Percentiles rank a stretch among this genome's conserved stretches.
phyloP scores from a whole-genome alignment of 371 early-diverging fungal genomes.

The Synchytrium microbalum region DNA sequence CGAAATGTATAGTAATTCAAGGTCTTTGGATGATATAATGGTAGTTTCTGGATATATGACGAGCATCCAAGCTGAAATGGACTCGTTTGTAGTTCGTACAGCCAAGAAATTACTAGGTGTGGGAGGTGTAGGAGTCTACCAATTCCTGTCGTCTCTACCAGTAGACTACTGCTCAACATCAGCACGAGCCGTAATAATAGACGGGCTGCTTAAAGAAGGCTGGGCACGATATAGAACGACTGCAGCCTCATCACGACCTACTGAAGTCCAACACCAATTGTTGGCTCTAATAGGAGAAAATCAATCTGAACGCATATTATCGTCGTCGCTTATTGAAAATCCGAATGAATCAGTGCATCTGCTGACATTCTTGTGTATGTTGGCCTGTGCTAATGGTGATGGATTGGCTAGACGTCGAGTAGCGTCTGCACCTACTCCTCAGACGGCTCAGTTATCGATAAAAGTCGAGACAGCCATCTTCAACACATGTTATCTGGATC shows the following conservation, averaged over 20 bases:
- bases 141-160: slow-evolving; percentile 13
- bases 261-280: slow-evolving; percentile 2
- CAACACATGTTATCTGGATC: slow-evolving; percentile 10
- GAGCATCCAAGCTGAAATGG: slow-evolving; percentile 22
- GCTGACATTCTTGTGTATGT: slow-evolving; percentile 7
- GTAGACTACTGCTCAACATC: slow-evolving; percentile 11
- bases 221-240: not conserved
- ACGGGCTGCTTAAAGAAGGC: not conserved
- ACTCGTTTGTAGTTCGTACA: slow-evolving; percentile 17
- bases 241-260: not conserved
- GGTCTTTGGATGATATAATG: not conserved
- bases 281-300: slow-evolving; percentile 6
- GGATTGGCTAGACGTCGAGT: not conserved
- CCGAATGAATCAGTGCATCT: slow-evolving; percentile 8
- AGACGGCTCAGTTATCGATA: slow-evolving; percentile 8
- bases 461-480: slow-evolving; percentile 15
- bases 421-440: not conserved
- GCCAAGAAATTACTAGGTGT: slow-evolving; percentile 12
- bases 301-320: slow-evolving; percentile 1
- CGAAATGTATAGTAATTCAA: not conserved
- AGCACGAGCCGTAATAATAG: not conserved
- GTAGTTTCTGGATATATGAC: slow-evolving; percentile 4
- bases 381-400: slow-evolving; percentile 4
- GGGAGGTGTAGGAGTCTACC: slow-evolving; percentile 17
- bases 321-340: slow-evolving; percentile 4